phyloP scores from a whole-genome alignment of 2,329 filamentous ascomycete genomes.

The Fusarium sp. region DNA sequence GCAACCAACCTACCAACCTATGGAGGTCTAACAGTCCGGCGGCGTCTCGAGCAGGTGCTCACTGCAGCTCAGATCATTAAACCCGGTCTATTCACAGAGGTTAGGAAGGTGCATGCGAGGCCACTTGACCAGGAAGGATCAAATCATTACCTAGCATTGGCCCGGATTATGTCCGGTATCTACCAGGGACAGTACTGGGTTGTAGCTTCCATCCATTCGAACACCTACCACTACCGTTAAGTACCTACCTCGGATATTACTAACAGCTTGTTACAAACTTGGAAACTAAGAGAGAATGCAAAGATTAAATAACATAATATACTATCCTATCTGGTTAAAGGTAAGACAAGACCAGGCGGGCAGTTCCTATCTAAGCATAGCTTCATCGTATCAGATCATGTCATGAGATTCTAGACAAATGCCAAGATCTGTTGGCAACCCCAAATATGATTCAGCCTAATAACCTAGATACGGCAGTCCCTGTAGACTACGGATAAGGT shows the following conservation, averaged over 20 bases:
- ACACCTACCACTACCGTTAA: background rate
- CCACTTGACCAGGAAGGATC: background rate
- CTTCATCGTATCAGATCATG: slow-evolving; percentile 5
- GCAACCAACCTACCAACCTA: background rate
- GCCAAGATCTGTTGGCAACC: slow-evolving; percentile 1
- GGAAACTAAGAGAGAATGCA: background rate
- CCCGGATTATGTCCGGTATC: background rate
- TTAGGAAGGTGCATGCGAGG: slow-evolving; percentile 1
- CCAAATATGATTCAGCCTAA: background rate
- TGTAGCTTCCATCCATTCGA: background rate
- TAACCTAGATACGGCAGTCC: background rate
- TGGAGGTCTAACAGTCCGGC: background rate
- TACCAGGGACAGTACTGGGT: background rate
- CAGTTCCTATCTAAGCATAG: slow-evolving; percentile 2
- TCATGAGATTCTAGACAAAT: background rate
- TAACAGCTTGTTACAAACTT: background rate
- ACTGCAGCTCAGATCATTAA: background rate
- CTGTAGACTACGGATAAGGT: background rate
- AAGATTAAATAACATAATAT: background rate
- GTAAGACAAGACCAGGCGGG: background rate
- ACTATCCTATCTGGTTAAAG: background rate
- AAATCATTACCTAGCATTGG: background rate
- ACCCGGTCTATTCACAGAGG: slow-evolving; percentile 4
- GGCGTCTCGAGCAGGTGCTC: background rate
- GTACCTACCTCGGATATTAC: background rate